Percentiles rank a stretch among this genome's conserved stretches.
Evolutionary conservation across 2,329 filamentous ascomycete genomes (phyloP).

Genomic region (Penicillium sumatraense): DNA sequence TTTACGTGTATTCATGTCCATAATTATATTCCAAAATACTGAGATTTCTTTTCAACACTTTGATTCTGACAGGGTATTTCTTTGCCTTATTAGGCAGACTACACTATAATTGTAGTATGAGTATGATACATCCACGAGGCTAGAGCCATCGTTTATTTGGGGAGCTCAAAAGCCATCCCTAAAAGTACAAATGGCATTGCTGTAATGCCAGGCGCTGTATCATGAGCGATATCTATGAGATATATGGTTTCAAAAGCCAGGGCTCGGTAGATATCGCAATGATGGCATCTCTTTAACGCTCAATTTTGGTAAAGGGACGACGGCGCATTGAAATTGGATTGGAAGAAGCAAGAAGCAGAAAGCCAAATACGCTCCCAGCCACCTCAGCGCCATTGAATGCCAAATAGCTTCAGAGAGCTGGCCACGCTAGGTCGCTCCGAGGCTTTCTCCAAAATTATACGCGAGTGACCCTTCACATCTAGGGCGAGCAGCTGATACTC

Average conservation of each 20-base stretch:
- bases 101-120: background rate
- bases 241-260: background rate
- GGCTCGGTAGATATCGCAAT: background rate
- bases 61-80: background rate
- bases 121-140: conserved; percentile 25
- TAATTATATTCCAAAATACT: conserved; percentile 16
- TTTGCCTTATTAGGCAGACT: background rate
- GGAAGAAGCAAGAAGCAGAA: background rate
- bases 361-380: too few species aligned
- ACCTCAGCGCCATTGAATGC: conserved; percentile 50
- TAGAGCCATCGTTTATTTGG: conserved; percentile 6
- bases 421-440: conserved; percentile 45
- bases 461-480: conserved; percentile 70
- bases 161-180: conserved; percentile 1
- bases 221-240: background rate
- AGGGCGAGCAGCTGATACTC: conserved; percentile 80
- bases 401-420: conserved; percentile 55
- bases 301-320: background rate
- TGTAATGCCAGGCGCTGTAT: background rate
- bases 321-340: background rate
- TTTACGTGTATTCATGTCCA: conserved; percentile 24
- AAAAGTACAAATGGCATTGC: conserved; percentile 16
- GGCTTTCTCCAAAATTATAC: conserved; percentile 51
- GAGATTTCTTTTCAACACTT: background rate
- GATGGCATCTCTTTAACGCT: background rate